A percentile compares a stretch with the other conserved stretches of the same genome.
These are phyloP conservation scores for Flaveria linearis DNA, from an alignment of 129 eudicot genomes.

Conservation along the genomic window DNA sequence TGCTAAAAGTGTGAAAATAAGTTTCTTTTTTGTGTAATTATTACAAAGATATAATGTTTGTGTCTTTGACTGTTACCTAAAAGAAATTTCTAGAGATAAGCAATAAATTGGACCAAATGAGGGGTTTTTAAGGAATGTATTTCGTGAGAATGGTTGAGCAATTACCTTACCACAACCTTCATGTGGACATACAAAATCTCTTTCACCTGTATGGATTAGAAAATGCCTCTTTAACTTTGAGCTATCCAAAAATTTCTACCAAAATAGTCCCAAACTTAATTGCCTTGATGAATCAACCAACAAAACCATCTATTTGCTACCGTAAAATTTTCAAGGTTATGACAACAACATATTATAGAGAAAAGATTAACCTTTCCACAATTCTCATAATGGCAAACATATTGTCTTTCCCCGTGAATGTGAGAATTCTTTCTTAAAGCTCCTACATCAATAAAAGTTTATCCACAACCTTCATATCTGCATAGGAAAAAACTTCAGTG, in stretches of 20 bases:
- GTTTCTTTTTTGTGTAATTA: neutral
- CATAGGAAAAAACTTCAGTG: slow-evolving; percentile 93
- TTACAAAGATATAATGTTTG: neutral
- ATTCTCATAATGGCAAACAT: slow-evolving; percentile 78
- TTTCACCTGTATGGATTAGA: slow-evolving; percentile 93
- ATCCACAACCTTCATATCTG: slow-evolving; percentile 95
- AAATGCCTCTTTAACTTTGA: slow-evolving; percentile 92
- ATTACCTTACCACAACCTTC: slow-evolving; percentile 99
- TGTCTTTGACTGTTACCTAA: neutral
- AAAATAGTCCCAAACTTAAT: slow-evolving; percentile 23
- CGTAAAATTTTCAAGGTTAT: slow-evolving; percentile 18
- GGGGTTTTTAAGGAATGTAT: slow-evolving; percentile 9
- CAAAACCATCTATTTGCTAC: slow-evolving; percentile 5
- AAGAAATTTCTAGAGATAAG: neutral
- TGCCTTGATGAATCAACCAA: slow-evolving; percentile 11
- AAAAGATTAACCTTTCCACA: slow-evolving; percentile 80
- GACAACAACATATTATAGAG: neutral
- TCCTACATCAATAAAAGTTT: slow-evolving; percentile 74
- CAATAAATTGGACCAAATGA: neutral
- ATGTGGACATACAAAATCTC: slow-evolving; percentile 88
- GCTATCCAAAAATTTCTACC: slow-evolving; percentile 71
- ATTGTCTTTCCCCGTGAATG: slow-evolving; percentile 94
- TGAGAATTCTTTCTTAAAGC: slow-evolving; percentile 92
- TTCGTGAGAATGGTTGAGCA: slow-evolving; percentile 32
- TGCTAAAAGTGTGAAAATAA: neutral